Conservation (phyloP, 2,329 filamentous ascomycete genomes). For the Ophiosphaerella korrae region DNA sequence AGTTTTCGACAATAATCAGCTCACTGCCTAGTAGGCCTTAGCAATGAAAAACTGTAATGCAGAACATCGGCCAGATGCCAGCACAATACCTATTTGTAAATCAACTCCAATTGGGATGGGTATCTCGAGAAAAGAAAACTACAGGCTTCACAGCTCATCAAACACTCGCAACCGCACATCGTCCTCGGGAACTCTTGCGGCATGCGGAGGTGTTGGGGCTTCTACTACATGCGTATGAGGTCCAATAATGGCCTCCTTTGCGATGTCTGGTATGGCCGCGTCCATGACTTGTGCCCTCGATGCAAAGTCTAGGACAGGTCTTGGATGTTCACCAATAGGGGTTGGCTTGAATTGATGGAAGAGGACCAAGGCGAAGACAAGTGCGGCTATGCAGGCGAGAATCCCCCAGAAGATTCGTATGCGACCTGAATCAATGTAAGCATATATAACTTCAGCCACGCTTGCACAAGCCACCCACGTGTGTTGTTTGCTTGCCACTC, state of each 20-base stretch:
- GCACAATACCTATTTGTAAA: not conserved
- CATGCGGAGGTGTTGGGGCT: too few relatives aligned
- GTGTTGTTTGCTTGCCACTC: constrained; percentile 70
- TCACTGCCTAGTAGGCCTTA: not conserved
- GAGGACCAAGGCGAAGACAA: constrained; percentile 55
- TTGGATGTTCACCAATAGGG: constrained; percentile 8
- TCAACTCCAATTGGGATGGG: not conserved
- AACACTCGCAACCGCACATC: constrained; percentile 3
- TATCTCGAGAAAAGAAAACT: not conserved
- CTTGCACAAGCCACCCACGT: constrained; percentile 22
- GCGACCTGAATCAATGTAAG: constrained; percentile 46
- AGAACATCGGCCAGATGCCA: not conserved
- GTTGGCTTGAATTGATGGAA: constrained; percentile 39
- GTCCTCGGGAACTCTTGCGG: not conserved
- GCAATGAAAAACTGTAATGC: not conserved
- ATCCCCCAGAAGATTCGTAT: constrained; percentile 68
- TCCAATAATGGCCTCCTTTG: constrained; percentile 40
- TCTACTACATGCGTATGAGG: not conserved
- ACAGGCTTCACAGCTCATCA: constrained; percentile 1
- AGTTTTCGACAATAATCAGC: not conserved
- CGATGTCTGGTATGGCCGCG: constrained; percentile 39
- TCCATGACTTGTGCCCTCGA: constrained; percentile 29
- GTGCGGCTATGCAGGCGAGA: constrained; percentile 51
- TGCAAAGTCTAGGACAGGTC: constrained; percentile 18
- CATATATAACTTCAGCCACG: not conserved